Evolutionary conservation across 495 filamentous ascomycete species (phyloP), one percentile per base, ranked within the genome.

Genomic region (Neurospora hispaniola): DNA sequence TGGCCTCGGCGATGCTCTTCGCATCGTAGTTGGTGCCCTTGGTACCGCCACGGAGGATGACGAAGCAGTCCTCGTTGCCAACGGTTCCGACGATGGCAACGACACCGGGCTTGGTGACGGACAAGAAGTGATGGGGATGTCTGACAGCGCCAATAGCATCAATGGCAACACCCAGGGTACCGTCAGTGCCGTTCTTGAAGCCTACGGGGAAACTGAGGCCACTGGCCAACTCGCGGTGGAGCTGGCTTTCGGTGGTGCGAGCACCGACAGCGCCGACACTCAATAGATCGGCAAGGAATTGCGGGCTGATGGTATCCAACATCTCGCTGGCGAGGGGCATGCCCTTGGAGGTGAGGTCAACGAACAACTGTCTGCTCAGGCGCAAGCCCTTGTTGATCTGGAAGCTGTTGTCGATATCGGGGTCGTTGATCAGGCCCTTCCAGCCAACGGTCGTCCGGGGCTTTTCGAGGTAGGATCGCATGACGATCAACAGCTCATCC

Each of bases 151-250:
- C 95, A 82, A 98, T 98, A 68, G 96, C 96, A 84, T 99, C 96
- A 73, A 99, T 92, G 1, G 96, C 94, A 3, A 98, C 93, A 72
- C 90, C 89, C 44, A 98, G 82, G 1, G 91, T 90, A 23, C 96
- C 96, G 80, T 99, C 96, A 39, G 96, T 99, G 72, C 96, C 96
- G 81, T 99, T 99, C 87, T 99, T 99, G 90, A 99, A 99, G 54
- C 96, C 96, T 14, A 99, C 93, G 3, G 96, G 96, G 89, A 98
- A 99, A 70, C 91, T 94, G 27, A 98, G 83, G 76, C 96, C 96
- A 46, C 93, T 96, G 2, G 96, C 95, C 75, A 99, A 82, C 79
- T 99, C 96, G 59, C 96, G 89, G 81, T 99, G 96, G 72, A 99
- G 85, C 82, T 99, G 96, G 46, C 89, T 92, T 81, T 99, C 96